Conservation (phyloP, 352 stramenopile species). For the Pythium grandisporangium region DNA sequence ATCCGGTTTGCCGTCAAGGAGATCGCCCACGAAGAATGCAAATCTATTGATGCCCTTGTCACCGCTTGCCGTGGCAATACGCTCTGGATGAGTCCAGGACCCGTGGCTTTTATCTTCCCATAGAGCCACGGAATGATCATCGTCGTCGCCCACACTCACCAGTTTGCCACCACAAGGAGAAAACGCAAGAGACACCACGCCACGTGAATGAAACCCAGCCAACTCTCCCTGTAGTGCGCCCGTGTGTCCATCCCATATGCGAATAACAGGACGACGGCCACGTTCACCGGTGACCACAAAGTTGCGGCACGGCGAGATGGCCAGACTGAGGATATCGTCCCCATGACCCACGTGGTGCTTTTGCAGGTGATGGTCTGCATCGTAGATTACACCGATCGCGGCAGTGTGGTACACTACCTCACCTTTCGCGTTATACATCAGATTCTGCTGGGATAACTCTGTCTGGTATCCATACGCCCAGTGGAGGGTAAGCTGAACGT, state of each 20-base stretch:
- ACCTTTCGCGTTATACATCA: conserved; percentile 57
- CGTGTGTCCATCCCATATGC: conserved; percentile 80
- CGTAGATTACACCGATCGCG: conserved; percentile 78
- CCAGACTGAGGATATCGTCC: conserved; percentile 85
- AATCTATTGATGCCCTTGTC: conserved; percentile 51
- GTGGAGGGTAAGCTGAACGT: conserved; percentile 61
- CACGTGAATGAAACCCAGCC: conserved; percentile 55
- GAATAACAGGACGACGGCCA: conserved; percentile 61
- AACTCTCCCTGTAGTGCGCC: conserved; percentile 52
- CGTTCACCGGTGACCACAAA: conserved; percentile 85
- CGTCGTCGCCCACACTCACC: conserved; percentile 67
- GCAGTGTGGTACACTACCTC: conserved; percentile 87
- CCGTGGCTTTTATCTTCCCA: conserved; percentile 65
- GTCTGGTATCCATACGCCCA: conserved; percentile 83
- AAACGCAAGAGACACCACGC: conserved; percentile 67
- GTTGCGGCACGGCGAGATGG: conserved; percentile 40
- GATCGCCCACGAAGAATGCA: conserved; percentile 30
- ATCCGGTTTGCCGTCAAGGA: too few species aligned
- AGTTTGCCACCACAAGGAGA: conserved; percentile 40
- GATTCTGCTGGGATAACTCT: conserved; percentile 65
- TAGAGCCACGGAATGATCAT: conserved; percentile 74
- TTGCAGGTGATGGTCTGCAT: conserved; percentile 62
- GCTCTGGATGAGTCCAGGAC: conserved; percentile 44
- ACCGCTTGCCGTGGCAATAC: conserved; percentile 35
- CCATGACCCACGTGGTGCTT: conserved; percentile 73